Evolutionary conservation across 257 asterid species (phyloP), one percentile per base, ranked within the genome.

Genomic region (Nicotiana tabacum): DNA sequence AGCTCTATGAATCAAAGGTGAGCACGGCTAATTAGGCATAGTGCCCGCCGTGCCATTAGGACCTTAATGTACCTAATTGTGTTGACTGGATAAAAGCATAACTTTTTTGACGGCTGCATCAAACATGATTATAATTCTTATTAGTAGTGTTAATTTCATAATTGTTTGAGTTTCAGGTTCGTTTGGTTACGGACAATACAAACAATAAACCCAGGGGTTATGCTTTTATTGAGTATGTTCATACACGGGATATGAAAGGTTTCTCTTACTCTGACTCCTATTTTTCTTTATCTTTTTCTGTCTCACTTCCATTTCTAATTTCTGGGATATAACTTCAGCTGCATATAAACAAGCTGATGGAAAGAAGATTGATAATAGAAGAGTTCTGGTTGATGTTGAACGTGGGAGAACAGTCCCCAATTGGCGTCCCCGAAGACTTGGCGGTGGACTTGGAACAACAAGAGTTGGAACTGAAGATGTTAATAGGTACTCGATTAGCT

Each of bases 331-430:
- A 32, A 87, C 33, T 91, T 90, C 94, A 96, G 99, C 95, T 91
- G 99, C 98, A 51, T 96, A 96, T 88, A 96, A 96, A 85, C 99
- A 94, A 91, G 98, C 99, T 83, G 98, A 96, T 90, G 99, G 99
- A 84, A 94, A 90, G 88, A 96, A 96, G 90, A 88, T 96, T 84
- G 98, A 96, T 90, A 94, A 94, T 82, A 88, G 94, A 85, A 90
- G 99, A 89, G 99, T 96, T 86, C 91, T 96, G 83, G 99, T 96
- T 85, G 99, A 96, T 89, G 99, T 96, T 80, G 99, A 96, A 87
- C 98, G 99, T 58, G 99, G 99, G 37, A 93, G 99, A 94, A 96
- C 99, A 69, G 99, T 96, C 61, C 98, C 97, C 53, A 94, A 96
- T 83, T 96, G 99, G 99, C 92, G 98, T 29, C 99, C 99, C 84